Conservation (phyloP, 805 yeast genomes). For the Pichia exigua region DNA sequence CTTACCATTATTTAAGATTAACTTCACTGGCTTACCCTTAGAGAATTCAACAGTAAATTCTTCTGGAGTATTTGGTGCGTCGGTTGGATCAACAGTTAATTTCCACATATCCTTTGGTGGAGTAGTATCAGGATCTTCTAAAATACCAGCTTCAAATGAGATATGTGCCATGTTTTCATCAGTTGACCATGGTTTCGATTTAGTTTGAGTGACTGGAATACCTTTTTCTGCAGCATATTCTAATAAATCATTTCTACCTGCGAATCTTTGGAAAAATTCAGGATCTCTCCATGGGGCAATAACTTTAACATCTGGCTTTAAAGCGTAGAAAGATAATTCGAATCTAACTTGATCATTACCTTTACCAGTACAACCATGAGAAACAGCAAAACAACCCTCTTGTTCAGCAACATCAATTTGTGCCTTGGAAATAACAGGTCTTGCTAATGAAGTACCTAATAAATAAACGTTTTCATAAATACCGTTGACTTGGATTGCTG, state of each 20-base stretch:
- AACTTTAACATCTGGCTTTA: slow-evolving; percentile 93
- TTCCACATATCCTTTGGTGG: slow-evolving; percentile 99
- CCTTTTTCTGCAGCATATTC: slow-evolving; percentile 89
- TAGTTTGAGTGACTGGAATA: slow-evolving; percentile 94
- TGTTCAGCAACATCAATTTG: slow-evolving; percentile 95
- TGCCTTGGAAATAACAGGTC: slow-evolving; percentile 98
- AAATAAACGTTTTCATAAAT: slow-evolving; percentile 96
- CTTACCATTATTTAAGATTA: slow-evolving; percentile 52
- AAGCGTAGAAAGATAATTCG: slow-evolving; percentile 93
- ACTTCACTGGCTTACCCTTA: slow-evolving; percentile 82
- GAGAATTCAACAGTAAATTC: slow-evolving; percentile 73
- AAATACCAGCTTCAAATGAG: slow-evolving; percentile 98
- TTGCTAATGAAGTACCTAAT: slow-evolving; percentile 94
- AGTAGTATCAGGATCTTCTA: slow-evolving; percentile 97
- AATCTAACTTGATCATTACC: slow-evolving; percentile 99
- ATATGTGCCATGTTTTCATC: slow-evolving; percentile 99
- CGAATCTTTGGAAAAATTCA: slow-evolving; percentile 85
- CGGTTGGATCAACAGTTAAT: slow-evolving; percentile 89
- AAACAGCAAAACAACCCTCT: slow-evolving; percentile 97
- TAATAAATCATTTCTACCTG: slow-evolving; percentile 94
- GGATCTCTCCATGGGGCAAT: slow-evolving; percentile 99
- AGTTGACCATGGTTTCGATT: slow-evolving; percentile 99
- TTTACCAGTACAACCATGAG: slow-evolving; percentile 99
- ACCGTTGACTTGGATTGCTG: slow-evolving; percentile 96
- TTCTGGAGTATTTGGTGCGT: slow-evolving; percentile 93